A percentile compares a stretch with the other conserved stretches of the same genome.
Conservation (phyloP, 1,284 basidiomycete species). For the Boletus semigastroideus region DNA sequence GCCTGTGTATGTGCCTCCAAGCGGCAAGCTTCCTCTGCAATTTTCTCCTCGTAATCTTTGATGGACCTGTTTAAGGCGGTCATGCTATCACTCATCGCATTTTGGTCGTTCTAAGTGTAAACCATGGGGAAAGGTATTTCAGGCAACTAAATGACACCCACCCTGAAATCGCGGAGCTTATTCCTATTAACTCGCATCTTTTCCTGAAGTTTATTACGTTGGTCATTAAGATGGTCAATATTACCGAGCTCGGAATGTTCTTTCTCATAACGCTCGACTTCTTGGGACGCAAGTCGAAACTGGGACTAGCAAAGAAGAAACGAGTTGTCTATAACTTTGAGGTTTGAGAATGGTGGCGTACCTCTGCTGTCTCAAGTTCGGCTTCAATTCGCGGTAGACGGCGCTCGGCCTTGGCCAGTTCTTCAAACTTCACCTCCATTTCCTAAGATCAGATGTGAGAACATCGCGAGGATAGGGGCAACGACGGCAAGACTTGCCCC, state of each 20-base stretch:
- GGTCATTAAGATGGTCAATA: slow-evolving; percentile 49
- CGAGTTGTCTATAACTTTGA: neutral
- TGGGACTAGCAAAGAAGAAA: slow-evolving; percentile 32
- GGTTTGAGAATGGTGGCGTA: slow-evolving; percentile 26
- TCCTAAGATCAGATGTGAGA: slow-evolving; percentile 37
- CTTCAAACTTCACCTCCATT: slow-evolving; percentile 50
- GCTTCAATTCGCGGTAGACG: slow-evolving; percentile 54
- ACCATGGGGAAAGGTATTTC: neutral
- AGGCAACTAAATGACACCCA: slow-evolving; percentile 27
- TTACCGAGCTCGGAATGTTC: slow-evolving; percentile 51
- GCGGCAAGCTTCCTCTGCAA: slow-evolving; percentile 55
- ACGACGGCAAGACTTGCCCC: slow-evolving; percentile 38
- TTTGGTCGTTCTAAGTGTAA: slow-evolving; percentile 45
- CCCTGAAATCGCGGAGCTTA: slow-evolving; percentile 46
- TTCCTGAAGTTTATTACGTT: slow-evolving; percentile 44
- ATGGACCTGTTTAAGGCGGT: slow-evolving; percentile 46
- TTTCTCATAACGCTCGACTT: slow-evolving; percentile 48
- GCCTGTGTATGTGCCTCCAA: slow-evolving; percentile 57
- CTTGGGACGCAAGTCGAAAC: slow-evolving; percentile 44
- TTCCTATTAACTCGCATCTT: slow-evolving; percentile 48
- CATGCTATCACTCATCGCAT: slow-evolving; percentile 46
- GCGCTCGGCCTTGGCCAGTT: slow-evolving; percentile 46
- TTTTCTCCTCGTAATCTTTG: slow-evolving; percentile 48
- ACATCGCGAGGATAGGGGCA: neutral
- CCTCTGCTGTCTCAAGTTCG: slow-evolving; percentile 47